Percentiles rank a stretch among this genome's conserved stretches.
These are phyloP conservation scores for Sarocladium oryzae DNA, from an alignment of 2,329 filamentous ascomycete species.

Conservation along the genomic window DNA sequence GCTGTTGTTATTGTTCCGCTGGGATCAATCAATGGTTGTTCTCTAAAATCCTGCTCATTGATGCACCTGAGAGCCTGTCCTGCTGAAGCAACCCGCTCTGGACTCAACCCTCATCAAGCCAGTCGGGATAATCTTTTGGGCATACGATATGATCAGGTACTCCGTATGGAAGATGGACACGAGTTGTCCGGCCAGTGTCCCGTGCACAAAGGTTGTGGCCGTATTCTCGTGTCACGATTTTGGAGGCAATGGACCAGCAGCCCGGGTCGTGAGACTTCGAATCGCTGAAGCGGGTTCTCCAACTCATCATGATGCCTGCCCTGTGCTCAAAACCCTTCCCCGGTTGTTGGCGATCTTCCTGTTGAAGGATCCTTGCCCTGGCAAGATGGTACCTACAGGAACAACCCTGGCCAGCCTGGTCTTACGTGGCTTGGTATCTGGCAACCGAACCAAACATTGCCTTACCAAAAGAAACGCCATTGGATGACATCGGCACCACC, in stretches of 20 bases:
- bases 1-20: too few species aligned
- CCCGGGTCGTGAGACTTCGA: neutral
- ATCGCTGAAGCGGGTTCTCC: neutral
- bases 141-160: neutral
- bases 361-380: conserved; percentile 1
- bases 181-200: too few species aligned
- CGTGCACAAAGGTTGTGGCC: too few species aligned
- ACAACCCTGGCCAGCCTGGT: neutral
- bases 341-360: conserved; percentile 7
- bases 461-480: neutral
- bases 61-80: neutral
- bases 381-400: neutral
- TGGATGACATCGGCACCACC: neutral
- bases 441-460: conserved; percentile 2
- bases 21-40: too few species aligned
- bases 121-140: neutral
- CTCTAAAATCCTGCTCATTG: neutral
- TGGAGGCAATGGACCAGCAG: too few species aligned
- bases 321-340: neutral
- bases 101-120: neutral
- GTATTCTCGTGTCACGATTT: too few species aligned
- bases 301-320: too few species aligned
- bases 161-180: too few species aligned
- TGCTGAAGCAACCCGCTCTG: neutral
- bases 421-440: neutral